Conservation (phyloP, 371 early-diverging fungal species). For the Syncephalis fuscata region DNA sequence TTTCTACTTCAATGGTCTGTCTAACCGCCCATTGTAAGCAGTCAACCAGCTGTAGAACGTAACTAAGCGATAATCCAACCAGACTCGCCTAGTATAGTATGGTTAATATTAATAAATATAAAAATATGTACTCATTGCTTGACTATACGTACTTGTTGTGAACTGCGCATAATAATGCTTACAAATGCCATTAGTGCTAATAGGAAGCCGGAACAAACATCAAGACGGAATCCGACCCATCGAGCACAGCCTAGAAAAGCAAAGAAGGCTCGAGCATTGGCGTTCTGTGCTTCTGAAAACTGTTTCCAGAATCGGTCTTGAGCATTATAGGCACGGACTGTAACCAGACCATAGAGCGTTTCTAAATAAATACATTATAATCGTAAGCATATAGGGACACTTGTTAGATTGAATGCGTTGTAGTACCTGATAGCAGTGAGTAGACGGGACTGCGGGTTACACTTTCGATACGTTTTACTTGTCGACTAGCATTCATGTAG, state of each 20-base stretch:
- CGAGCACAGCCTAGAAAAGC: constrained; percentile 17
- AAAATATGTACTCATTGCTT: no score
- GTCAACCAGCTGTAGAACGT: constrained; percentile 18
- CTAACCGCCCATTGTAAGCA: constrained; percentile 19
- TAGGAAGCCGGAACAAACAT: constrained; percentile 23
- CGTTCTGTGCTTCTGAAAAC: constrained; percentile 14
- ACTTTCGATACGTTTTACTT: constrained; percentile 66
- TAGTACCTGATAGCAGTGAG: constrained; percentile 60
- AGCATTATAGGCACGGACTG: constrained; percentile 55
- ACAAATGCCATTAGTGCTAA: constrained; percentile 15
- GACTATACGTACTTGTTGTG: constrained; percentile 6
- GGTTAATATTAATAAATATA: no score
- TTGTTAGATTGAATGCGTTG: no score
- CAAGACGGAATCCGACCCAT: constrained; percentile 25
- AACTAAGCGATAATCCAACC: constrained; percentile 17
- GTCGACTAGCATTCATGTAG: constrained; percentile 55
- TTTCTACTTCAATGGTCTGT: constrained; percentile 20
- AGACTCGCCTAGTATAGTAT: constrained; percentile 5
- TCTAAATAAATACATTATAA: constrained; percentile 17
- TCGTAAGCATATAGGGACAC: no score
- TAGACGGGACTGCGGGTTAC: constrained; percentile 67
- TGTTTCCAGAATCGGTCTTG: constrained; percentile 19
- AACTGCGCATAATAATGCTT: constrained; percentile 13
- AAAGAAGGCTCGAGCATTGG: constrained; percentile 23
- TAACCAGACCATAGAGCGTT: constrained; percentile 48